Base-by-base conservation (phyloP, 305 asterid genomes). In the Solanum chacoense region DNA sequence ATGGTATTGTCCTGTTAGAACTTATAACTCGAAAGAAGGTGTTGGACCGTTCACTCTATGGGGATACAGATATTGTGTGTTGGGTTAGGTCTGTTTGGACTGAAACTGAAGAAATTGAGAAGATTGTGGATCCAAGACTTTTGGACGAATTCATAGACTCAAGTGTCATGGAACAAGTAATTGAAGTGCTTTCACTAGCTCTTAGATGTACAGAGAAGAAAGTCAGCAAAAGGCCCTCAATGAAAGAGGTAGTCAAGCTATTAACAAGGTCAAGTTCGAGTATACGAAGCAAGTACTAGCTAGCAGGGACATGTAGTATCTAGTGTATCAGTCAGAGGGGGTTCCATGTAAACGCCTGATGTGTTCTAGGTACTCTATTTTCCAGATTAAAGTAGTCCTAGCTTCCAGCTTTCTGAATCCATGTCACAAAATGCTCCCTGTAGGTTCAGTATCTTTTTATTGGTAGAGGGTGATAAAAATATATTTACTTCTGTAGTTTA, bases 191-290 rank as follows among this genome's bases (percentile, higher is more conserved):
- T 35, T 71, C 89, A 83, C 85, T 96, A 77, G 98, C 96, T 69
- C 89, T 97, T 92, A 93, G 95, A 91, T 97, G 99, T 88, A 94
- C 95, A 35, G 98, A 91, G 26, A 91, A 89, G 92, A 95, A 95
- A 83, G 89, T 94, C 24, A 89, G 90, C 87, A 92, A 28, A 89
- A 94, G 99, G 84, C 98, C 98, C 24, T 90, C 96, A 8, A 94
- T 94, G 98, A 95, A 96, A 88, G 98, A 95, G 73, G 98, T 95
- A 31, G 98, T 94, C 90, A 97, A 93, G 92, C 94, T 89, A 90
- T 92, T 97, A 18, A 85, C 88, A 37, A 87, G 87, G 71, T 40
- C 89, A 40, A 85, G 90, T 85, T 89, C 92, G 85, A 88, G 89
- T 45, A 81, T 88, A 63, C 81, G 93, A 91, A 92, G 90, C 93